Evolutionary conservation across 345 rosid genomes (phyloP), one percentile per base, ranked within the genome.

Genomic region (Arabidopsis suecica): DNA sequence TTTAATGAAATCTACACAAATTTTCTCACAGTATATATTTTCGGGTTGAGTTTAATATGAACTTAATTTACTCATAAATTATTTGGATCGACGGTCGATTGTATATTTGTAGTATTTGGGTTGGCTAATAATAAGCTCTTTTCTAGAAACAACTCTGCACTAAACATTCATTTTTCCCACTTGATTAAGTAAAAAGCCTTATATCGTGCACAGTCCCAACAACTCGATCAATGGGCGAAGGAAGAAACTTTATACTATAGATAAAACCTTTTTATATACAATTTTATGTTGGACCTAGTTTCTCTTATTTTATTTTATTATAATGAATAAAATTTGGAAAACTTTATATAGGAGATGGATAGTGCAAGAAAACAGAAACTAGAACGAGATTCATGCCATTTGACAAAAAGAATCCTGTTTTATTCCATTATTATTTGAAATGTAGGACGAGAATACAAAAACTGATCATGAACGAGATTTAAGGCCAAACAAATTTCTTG

Each of bases 71-170:
- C 34, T 25, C n/a, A 12, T 12, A 55, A 6, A 50, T 5, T 20
- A 3, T 55, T 55, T 3, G 20, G 25, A 23, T 23, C 25, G 20
- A 30, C 5, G 20, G 14, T 14, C 2, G 20, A 13, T 55, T 55
- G 5, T 3, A 13, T 30, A 58, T 59, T 58, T 1, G 3, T 63
- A 63, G 51, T 41, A 38, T 50, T 72, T 44, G 37, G 30, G 63
- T 63, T 63, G 50, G 20, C 20, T 61, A 61, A 61, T 10, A 36
- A 30, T 59, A 60, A 25, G 50, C n/a, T 49, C 6, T 6, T 71
- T 63, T 63, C 64, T 73, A 73, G 77, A 73, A 73, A 54, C 77
- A 73, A 73, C 47, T 73, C 10, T 41, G 55, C 64, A 63, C 54
- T 72, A 51, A 54, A 62, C 45, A 61, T 61, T 40, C 54, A 50